Conservation (phyloP, 495 filamentous ascomycete species). For the Penicillium bovifimosum region DNA sequence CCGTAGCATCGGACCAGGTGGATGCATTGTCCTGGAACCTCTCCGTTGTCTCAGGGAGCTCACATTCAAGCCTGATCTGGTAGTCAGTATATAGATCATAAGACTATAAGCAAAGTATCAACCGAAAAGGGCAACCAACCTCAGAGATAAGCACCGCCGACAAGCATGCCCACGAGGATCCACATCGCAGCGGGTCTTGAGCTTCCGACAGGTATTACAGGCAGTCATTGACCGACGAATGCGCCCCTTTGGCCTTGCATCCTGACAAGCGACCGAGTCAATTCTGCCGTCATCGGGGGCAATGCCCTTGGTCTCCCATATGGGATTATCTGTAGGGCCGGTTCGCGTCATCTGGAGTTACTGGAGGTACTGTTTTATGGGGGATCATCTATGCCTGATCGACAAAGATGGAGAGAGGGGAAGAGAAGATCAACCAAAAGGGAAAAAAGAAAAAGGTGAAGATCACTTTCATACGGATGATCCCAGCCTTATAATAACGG, state of each 20-base stretch:
- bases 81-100: conserved; percentile 13
- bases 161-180: conserved; percentile 39
- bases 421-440: conserved; percentile 1
- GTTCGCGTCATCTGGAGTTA: conserved; percentile 29
- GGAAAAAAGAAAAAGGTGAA: conserved; percentile 13
- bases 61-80: conserved; percentile 31
- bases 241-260: conserved; percentile 31
- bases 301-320: conserved; percentile 31
- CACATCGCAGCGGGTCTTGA: conserved; percentile 39
- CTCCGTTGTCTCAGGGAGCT: conserved; percentile 35
- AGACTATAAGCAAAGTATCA: no score
- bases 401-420: background rate
- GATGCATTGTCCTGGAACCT: conserved; percentile 33
- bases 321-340: conserved; percentile 17
- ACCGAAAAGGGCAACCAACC: conserved; percentile 21
- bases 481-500: conserved; percentile 25
- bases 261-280: conserved; percentile 22
- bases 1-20: conserved; percentile 32
- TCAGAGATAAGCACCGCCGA: conserved; percentile 38
- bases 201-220: conserved; percentile 41
- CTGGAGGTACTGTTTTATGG: background rate
- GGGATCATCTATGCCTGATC: conserved; percentile 10
- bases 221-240: conserved; percentile 42
- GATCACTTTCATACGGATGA: conserved; percentile 25
- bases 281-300: conserved; percentile 26